A percentile compares a stretch with the other conserved stretches of the same genome.
These are phyloP conservation scores for Wickerhamomyces pijperi DNA, from an alignment of 805 yeast genomes.

Conservation along the genomic window DNA sequence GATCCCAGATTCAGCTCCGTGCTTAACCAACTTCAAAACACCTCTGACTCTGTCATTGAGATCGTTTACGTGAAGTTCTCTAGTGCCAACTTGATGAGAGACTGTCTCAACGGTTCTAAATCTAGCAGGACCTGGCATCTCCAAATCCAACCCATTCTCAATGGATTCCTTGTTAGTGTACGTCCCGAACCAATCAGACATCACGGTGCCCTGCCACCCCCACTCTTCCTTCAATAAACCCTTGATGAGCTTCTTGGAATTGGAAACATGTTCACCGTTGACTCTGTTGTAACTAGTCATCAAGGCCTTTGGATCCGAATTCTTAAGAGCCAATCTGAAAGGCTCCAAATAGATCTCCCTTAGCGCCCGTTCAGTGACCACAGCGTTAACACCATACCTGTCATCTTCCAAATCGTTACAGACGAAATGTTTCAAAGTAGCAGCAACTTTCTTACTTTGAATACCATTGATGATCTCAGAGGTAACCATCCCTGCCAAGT, in stretches of 20 bases:
- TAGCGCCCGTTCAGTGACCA: slow-evolving; percentile 45
- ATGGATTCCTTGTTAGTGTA: slow-evolving; percentile 35
- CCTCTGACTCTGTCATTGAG: slow-evolving; percentile 38
- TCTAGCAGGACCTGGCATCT: slow-evolving; percentile 52
- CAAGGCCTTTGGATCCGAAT: slow-evolving; percentile 37
- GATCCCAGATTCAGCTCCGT: slow-evolving; percentile 29
- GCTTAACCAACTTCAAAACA: slow-evolving; percentile 37
- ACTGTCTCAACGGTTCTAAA: slow-evolving; percentile 30
- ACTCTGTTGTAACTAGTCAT: slow-evolving; percentile 56
- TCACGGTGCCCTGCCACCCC: slow-evolving; percentile 40
- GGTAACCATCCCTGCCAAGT: slow-evolving; percentile 31
- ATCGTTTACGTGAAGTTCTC: slow-evolving; percentile 27
- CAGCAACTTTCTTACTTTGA: slow-evolving; percentile 36
- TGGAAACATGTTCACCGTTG: slow-evolving; percentile 45
- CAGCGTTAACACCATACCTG: slow-evolving; percentile 33
- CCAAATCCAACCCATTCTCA: slow-evolving; percentile 47
- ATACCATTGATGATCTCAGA: slow-evolving; percentile 39
- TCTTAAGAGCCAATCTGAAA: slow-evolving; percentile 44
- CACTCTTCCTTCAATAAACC: slow-evolving; percentile 43
- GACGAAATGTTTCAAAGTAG: slow-evolving; percentile 48
- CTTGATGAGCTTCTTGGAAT: slow-evolving; percentile 27
- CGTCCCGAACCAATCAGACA: slow-evolving; percentile 59
- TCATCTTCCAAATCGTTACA: slow-evolving; percentile 52
- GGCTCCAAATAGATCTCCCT: slow-evolving; percentile 54
- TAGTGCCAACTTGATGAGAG: slow-evolving; percentile 24